Percentiles rank a stretch among this genome's conserved stretches.
Conservation (phyloP, 768 basidiomycete genomes). For the Tricholoma furcatifolium region DNA sequence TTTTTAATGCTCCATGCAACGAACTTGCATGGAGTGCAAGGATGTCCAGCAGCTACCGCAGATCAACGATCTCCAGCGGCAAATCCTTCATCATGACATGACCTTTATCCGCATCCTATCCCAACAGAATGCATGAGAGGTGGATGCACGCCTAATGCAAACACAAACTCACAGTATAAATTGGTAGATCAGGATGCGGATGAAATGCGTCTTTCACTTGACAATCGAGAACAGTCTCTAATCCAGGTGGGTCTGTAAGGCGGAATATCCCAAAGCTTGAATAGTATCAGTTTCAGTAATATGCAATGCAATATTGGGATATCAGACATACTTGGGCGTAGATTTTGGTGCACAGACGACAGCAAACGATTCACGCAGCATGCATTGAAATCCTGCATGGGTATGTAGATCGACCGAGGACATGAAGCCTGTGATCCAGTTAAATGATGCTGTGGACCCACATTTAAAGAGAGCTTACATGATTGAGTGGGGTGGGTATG, state of each 20-base stretch:
- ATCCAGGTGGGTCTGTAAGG: conserved; percentile 82
- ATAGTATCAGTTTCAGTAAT: not conserved
- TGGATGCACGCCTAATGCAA: not conserved
- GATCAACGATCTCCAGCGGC: conserved; percentile 80
- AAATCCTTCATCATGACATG: conserved; percentile 79
- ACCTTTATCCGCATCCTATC: conserved; percentile 79
- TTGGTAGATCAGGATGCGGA: conserved; percentile 79
- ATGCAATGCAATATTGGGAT: not conserved
- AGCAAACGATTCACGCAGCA: conserved; percentile 90
- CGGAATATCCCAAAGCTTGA: conserved; percentile 85
- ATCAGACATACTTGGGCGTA: conserved; percentile 59
- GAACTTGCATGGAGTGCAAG: too few relatives aligned
- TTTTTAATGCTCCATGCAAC: too few relatives aligned
- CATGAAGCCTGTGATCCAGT: conserved; percentile 69
- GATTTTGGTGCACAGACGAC: conserved; percentile 87
- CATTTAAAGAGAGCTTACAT: conserved; percentile 44
- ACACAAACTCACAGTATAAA: conserved; percentile 70
- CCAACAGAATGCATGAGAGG: not conserved
- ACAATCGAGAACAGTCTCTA: conserved; percentile 70
- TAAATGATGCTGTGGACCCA: conserved; percentile 3
- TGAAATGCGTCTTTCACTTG: conserved; percentile 77
- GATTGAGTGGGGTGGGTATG: conserved; percentile 91
- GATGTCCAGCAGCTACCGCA: conserved; percentile 37
- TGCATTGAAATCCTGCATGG: conserved; percentile 84
- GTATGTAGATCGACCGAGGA: conserved; percentile 93